A percentile compares a stretch with the other conserved stretches of the same genome.
phyloP scores from a whole-genome alignment of 805 yeast genomes.

The Torulaspora microellipsoides region DNA sequence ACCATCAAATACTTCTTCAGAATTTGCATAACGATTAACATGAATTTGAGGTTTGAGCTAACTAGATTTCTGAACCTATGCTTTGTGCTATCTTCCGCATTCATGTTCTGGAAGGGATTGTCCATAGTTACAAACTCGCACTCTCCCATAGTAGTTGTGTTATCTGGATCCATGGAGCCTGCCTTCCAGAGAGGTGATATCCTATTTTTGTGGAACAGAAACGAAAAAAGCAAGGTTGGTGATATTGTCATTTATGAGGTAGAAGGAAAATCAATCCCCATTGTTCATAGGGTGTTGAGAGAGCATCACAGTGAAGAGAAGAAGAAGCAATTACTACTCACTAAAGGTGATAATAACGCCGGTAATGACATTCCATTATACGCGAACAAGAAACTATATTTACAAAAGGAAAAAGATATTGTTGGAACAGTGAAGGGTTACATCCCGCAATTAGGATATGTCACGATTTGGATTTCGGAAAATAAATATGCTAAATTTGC shows the following conservation, averaged over 20 bases:
- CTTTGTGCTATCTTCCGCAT: constrained; percentile 82
- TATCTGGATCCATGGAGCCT: constrained; percentile 99
- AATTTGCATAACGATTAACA: constrained; percentile 18
- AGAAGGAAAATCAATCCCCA: constrained; percentile 77
- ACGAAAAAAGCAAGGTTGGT: constrained; percentile 64
- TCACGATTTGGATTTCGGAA: constrained; percentile 88
- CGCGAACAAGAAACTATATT: constrained; percentile 66
- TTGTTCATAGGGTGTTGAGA: constrained; percentile 90
- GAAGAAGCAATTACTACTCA: constrained; percentile 63
- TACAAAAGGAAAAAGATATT: constrained; percentile 72
- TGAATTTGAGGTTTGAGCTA: constrained; percentile 59
- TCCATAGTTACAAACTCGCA: constrained; percentile 73
- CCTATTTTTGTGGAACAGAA: constrained; percentile 84
- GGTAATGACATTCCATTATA: constrained; percentile 86
- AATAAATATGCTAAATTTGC: constrained; percentile 77
- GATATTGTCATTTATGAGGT: constrained; percentile 92
- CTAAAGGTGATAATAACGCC: constrained; percentile 96
- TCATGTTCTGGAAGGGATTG: constrained; percentile 84
- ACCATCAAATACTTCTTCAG: too few species aligned
- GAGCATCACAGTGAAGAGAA: constrained; percentile 56
- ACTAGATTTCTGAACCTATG: constrained; percentile 67
- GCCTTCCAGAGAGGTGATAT: constrained; percentile 98
- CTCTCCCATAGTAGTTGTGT: constrained; percentile 93
- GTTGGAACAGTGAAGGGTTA: constrained; percentile 92
- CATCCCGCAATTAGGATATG: constrained; percentile 83